phyloP scores from a whole-genome alignment of 352 stramenopile genomes.

The Globisporangium barbulae region DNA sequence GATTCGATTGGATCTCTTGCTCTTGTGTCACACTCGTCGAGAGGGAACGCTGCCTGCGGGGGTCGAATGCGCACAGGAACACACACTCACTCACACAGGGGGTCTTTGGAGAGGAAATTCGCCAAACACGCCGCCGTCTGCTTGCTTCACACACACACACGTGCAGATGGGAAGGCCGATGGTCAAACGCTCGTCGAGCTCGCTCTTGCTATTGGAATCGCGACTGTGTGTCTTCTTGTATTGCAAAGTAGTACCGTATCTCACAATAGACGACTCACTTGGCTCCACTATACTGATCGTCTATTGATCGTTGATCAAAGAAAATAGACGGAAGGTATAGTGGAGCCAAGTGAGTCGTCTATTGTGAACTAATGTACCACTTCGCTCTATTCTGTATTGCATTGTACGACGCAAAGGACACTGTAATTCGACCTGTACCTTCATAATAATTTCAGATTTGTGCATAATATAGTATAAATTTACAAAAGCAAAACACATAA shows the following conservation, averaged over 20 bases:
- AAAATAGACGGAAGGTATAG: too few relatives aligned
- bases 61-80: not conserved
- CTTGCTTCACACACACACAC: not conserved
- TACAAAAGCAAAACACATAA: too few relatives aligned
- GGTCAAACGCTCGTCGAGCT: conserved; percentile 7
- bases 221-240: not conserved
- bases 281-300: too few relatives aligned
- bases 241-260: not conserved
- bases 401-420: too few relatives aligned
- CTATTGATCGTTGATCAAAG: too few relatives aligned
- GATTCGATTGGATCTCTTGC: conserved; percentile 2
- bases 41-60: not conserved
- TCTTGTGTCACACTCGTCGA: not conserved
- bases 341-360: too few relatives aligned
- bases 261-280: too few relatives aligned
- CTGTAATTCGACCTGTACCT: too few relatives aligned
- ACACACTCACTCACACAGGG: not conserved
- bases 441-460: too few relatives aligned
- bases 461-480: too few relatives aligned
- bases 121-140: not conserved
- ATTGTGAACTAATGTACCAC: too few relatives aligned
- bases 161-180: not conserved
- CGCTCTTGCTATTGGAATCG: not conserved
- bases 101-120: not conserved
- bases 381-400: too few relatives aligned